These are phyloP conservation scores for Wallacemonas sp. DNA, from an alignment of 208 protist genomes.

Conservation along the genomic window DNA sequence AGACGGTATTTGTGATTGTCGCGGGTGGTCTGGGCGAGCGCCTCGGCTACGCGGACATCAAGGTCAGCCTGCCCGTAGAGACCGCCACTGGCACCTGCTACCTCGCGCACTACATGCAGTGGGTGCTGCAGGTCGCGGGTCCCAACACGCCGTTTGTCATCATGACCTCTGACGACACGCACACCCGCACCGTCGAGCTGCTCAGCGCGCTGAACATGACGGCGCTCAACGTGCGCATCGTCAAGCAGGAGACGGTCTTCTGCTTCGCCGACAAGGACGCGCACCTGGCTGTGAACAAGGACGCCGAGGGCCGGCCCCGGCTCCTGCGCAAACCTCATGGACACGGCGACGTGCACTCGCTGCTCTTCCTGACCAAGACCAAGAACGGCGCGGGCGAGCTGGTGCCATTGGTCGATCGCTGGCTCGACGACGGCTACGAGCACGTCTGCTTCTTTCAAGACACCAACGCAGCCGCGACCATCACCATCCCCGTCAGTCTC, in stretches of 20 bases:
- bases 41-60: conserved; percentile 91
- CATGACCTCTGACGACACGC: conserved; percentile 95
- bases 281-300: conserved; percentile 56
- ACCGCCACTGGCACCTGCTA: conserved; percentile 76
- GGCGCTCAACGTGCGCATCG: conserved; percentile 63
- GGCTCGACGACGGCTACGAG: conserved; percentile 52
- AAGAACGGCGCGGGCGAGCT: conserved; percentile 9
- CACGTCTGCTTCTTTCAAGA: conserved; percentile 95
- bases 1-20: conserved; percentile 89
- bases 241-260: conserved; percentile 92
- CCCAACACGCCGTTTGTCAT: conserved; percentile 84
- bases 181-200: conserved; percentile 76
- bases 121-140: conserved; percentile 48
- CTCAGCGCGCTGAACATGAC: conserved; percentile 47
- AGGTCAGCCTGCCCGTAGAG: conserved; percentile 87
- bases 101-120: conserved; percentile 81
- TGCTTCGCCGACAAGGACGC: conserved; percentile 78
- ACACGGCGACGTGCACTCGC: conserved; percentile 94
- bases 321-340: conserved; percentile 92
- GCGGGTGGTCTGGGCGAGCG: conserved; percentile 93
- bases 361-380: conserved; percentile 45
- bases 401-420: conserved; percentile 42
- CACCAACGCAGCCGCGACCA: conserved; percentile 83
- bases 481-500: conserved; percentile 79
- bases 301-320: conserved; percentile 44